A percentile compares a stretch with the other conserved stretches of the same genome.
Evolutionary conservation across 1,284 basidiomycete species (phyloP).

Genomic region (Puccinia hordei): DNA sequence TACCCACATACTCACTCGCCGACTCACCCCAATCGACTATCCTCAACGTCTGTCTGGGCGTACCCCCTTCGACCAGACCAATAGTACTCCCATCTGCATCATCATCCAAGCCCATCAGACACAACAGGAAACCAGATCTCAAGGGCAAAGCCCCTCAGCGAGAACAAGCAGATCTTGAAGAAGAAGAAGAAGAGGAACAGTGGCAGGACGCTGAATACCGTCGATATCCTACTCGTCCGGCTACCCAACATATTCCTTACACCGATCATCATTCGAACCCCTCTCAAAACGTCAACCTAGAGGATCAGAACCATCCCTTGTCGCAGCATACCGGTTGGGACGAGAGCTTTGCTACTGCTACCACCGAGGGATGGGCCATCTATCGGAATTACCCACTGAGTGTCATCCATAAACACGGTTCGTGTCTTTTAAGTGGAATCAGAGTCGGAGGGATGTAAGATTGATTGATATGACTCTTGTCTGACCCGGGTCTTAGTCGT

Average conservation of each 20-base stretch:
- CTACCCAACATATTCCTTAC: not conserved
- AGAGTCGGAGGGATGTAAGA: not conserved
- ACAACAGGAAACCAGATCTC: not conserved
- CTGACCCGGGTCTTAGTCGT: constrained; percentile 43
- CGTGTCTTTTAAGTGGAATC: constrained; percentile 52
- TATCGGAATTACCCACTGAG: constrained; percentile 78
- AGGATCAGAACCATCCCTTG: constrained; percentile 2
- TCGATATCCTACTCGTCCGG: not conserved
- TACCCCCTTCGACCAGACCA: not conserved
- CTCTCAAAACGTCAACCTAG: not conserved
- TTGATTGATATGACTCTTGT: constrained; percentile 54
- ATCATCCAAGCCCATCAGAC: not conserved
- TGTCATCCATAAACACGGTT: constrained; percentile 77
- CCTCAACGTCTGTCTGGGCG: constrained; percentile 43
- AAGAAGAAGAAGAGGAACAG: constrained; percentile 32
- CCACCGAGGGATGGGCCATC: constrained; percentile 80
- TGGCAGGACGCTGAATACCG: constrained; percentile 40
- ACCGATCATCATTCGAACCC: not conserved
- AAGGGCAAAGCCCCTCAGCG: constrained; percentile 23
- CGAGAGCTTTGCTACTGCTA: constrained; percentile 78
- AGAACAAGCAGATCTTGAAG: not conserved
- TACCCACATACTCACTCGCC: constrained; percentile 41
- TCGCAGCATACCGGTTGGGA: constrained; percentile 58
- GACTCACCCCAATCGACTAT: constrained; percentile 39
- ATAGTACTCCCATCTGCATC: not conserved